phyloP scores from a whole-genome alignment of 2,329 filamentous ascomycete genomes.

The Cadophora luteo-olivacea region DNA sequence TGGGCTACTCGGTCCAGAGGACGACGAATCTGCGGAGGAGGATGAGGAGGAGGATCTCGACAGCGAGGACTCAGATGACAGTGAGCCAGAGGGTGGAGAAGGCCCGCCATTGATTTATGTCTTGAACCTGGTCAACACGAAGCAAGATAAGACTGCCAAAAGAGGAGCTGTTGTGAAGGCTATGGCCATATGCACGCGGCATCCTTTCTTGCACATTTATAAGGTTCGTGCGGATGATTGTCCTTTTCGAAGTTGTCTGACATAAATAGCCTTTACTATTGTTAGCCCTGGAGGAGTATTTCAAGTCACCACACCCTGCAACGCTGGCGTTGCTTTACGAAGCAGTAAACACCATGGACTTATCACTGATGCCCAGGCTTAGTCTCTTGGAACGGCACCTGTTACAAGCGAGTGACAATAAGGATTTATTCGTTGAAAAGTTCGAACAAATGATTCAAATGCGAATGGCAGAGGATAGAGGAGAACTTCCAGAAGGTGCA shows the following conservation, averaged over 20 bases:
- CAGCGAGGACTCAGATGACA: conserved; percentile 60
- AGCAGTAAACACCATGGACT: conserved; percentile 94
- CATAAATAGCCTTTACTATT: conserved; percentile 76
- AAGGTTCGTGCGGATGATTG: conserved; percentile 64
- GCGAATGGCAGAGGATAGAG: conserved; percentile 71
- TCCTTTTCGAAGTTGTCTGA: conserved; percentile 30
- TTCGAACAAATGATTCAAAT: conserved; percentile 94
- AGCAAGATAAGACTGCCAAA: conserved; percentile 91
- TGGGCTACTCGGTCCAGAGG: conserved; percentile 53
- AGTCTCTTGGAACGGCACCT: conserved; percentile 85
- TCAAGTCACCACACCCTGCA: conserved; percentile 86
- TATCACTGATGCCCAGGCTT: conserved; percentile 88
- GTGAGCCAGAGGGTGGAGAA: conserved; percentile 74
- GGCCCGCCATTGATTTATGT: conserved; percentile 96
- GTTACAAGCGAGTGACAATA: conserved; percentile 88
- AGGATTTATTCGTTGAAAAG: conserved; percentile 96
- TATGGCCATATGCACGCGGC: conserved; percentile 98
- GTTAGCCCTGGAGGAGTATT: conserved; percentile 94
- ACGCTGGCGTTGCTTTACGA: conserved; percentile 89
- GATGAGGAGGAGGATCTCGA: conserved; percentile 56
- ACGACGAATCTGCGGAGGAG: conserved; percentile 52
- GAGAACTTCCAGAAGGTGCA: conserved; percentile 49
- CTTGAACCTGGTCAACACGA: conserved; percentile 96
- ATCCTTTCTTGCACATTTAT: conserved; percentile 98
- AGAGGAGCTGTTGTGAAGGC: conserved; percentile 95